Percentiles rank a stretch among this genome's conserved stretches.
Evolutionary conservation across 2,329 filamentous ascomycete species (phyloP).

Genomic region (Colletotrichum paranaense): DNA sequence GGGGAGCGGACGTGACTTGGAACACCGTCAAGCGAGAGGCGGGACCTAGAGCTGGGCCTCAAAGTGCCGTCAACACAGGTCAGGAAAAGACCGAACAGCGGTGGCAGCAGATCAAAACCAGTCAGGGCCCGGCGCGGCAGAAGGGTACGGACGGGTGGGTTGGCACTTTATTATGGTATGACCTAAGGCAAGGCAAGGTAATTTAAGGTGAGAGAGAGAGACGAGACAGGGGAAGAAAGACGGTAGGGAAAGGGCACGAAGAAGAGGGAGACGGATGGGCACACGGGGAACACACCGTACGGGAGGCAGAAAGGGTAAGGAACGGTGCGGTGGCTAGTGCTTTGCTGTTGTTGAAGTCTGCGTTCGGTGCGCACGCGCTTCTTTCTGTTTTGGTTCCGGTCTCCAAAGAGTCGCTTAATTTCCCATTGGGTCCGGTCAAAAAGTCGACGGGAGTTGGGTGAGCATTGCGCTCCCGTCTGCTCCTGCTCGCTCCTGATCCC

Average conservation of each 20-base stretch:
- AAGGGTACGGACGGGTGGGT: constrained; percentile 1
- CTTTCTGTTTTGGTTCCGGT: constrained; percentile 27
- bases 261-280: background rate
- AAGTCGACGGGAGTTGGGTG: background rate
- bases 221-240: background rate
- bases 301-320: background rate
- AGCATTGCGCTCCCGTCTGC: background rate
- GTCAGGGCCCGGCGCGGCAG: constrained; percentile 22
- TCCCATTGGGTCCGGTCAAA: constrained; percentile 16
- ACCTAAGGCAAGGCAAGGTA: background rate
- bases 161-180: background rate
- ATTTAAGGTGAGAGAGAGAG: too few relatives aligned
- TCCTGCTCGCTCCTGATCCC: background rate
- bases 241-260: background rate
- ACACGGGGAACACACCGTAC: background rate
- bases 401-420: constrained; percentile 12
- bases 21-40: constrained; percentile 2
- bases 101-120: constrained; percentile 9
- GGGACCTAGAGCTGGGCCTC: constrained; percentile 2
- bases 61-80: constrained; percentile 5
- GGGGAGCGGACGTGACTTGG: constrained; percentile 31
- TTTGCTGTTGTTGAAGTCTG: background rate
- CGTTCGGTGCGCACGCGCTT: constrained; percentile 22
- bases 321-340: constrained; percentile 23
- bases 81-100: constrained; percentile 10